Percentiles rank a stretch among this genome's conserved stretches.
Evolutionary conservation across 139 green algal species (phyloP).

Genomic region (Mesostigma viride): DNA sequence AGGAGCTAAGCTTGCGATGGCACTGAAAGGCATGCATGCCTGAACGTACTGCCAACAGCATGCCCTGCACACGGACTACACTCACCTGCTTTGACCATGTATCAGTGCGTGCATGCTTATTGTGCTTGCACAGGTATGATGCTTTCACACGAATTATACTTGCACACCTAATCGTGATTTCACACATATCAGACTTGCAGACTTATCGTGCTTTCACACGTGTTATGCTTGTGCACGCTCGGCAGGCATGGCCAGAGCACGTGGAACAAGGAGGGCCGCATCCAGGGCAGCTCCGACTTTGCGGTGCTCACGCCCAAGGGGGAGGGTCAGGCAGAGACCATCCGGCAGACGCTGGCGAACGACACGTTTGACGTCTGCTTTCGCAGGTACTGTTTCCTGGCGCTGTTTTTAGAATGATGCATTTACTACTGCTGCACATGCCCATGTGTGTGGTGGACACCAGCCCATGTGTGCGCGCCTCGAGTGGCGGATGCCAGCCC

Average conservation of each 20-base stretch:
- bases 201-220: no score
- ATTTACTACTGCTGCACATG: neutral
- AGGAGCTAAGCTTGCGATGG: no score
- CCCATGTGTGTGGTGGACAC: neutral
- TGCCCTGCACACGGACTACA: no score
- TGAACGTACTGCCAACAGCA: no score
- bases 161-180: no score
- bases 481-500: neutral
- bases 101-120: no score
- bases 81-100: no score
- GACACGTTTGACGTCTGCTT: slow-evolving; percentile 50
- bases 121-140: no score
- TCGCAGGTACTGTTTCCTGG: slow-evolving; percentile 16
- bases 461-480: neutral
- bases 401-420: neutral
- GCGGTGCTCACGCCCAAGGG: slow-evolving; percentile 77
- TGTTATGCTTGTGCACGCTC: no score
- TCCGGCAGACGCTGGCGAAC: slow-evolving; percentile 45
- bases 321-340: slow-evolving; percentile 53
- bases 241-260: slow-evolving; percentile 89
- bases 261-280: slow-evolving; percentile 80
- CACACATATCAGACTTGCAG: no score
- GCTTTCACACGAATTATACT: no score
- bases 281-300: slow-evolving; percentile 77
- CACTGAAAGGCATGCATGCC: no score